Evolutionary conservation across 306 rosid species (phyloP).

Genomic region (Oemleria cerasiformis): DNA sequence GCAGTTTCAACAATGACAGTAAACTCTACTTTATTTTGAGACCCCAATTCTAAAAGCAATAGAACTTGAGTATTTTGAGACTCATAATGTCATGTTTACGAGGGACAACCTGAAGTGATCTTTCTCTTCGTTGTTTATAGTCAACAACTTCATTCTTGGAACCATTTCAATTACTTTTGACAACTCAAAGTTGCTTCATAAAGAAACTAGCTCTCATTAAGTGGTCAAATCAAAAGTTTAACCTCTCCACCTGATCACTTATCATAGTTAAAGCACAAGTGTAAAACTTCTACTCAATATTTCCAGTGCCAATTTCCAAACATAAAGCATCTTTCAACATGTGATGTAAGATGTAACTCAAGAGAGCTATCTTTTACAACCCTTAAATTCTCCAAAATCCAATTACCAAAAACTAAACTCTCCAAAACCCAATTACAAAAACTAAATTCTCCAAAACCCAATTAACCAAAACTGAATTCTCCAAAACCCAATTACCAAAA

Average conservation of each 20-base stretch:
- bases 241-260: not conserved
- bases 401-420: not conserved
- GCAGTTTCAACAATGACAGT: not conserved
- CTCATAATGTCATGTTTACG: not conserved
- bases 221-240: not conserved
- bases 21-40: not conserved
- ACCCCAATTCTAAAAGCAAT: not conserved
- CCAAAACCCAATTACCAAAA: no score
- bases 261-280: not conserved
- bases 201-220: not conserved
- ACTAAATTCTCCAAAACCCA: not conserved
- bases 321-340: not conserved
- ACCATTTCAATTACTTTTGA: not conserved
- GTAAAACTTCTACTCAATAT: not conserved
- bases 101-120: not conserved
- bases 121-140: not conserved
- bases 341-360: no score
- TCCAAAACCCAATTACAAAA: not conserved
- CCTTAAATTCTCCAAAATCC: not conserved
- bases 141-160: not conserved
- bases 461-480: no score
- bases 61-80: not conserved
- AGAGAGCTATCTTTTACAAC: no score
- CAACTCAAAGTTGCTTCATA: not conserved
- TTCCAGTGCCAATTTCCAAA: not conserved